phyloP scores from a whole-genome alignment of 2,329 filamentous ascomycete genomes.

The Neofusicoccum sp. region DNA sequence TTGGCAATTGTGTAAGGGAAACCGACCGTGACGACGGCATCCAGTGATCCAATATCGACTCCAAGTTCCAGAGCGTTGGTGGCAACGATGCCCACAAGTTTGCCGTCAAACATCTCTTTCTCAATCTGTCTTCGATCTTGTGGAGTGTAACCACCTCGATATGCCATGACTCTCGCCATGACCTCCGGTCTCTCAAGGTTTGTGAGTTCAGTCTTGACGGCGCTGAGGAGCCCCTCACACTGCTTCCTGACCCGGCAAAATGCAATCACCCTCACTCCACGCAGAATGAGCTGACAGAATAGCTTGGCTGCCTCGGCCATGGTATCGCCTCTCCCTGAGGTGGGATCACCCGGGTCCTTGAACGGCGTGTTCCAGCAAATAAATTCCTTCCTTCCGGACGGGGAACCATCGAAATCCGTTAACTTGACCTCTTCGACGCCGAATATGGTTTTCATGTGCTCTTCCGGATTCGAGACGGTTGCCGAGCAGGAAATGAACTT shows the following conservation, averaged over 20 bases:
- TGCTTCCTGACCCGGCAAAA: slow-evolving; percentile 88
- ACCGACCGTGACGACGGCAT: slow-evolving; percentile 90
- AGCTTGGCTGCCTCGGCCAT: slow-evolving; percentile 85
- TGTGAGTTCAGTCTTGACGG: slow-evolving; percentile 77
- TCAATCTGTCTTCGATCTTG: slow-evolving; percentile 89
- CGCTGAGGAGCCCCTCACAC: slow-evolving; percentile 80
- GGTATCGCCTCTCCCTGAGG: slow-evolving; percentile 81
- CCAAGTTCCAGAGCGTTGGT: slow-evolving; percentile 92
- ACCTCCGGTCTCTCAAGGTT: slow-evolving; percentile 74
- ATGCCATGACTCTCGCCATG: slow-evolving; percentile 84
- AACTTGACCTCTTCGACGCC: slow-evolving; percentile 79
- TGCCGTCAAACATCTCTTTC: slow-evolving; percentile 95
- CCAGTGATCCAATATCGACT: slow-evolving; percentile 91
- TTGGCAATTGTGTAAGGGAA: slow-evolving; percentile 97
- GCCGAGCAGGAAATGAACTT: slow-evolving; percentile 96
- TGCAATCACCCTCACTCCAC: slow-evolving; percentile 88
- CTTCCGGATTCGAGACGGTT: slow-evolving; percentile 87
- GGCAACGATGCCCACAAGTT: slow-evolving; percentile 87
- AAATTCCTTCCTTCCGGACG: slow-evolving; percentile 90
- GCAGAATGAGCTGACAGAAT: slow-evolving; percentile 85
- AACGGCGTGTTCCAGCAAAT: slow-evolving; percentile 97
- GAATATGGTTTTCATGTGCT: slow-evolving; percentile 95
- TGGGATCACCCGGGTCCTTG: slow-evolving; percentile 84
- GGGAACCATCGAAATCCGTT: slow-evolving; percentile 90
- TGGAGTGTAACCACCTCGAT: slow-evolving; percentile 91